Evolutionary conservation across 169 alveolate genomes (phyloP).

Genomic region (Plasmodium inui): DNA sequence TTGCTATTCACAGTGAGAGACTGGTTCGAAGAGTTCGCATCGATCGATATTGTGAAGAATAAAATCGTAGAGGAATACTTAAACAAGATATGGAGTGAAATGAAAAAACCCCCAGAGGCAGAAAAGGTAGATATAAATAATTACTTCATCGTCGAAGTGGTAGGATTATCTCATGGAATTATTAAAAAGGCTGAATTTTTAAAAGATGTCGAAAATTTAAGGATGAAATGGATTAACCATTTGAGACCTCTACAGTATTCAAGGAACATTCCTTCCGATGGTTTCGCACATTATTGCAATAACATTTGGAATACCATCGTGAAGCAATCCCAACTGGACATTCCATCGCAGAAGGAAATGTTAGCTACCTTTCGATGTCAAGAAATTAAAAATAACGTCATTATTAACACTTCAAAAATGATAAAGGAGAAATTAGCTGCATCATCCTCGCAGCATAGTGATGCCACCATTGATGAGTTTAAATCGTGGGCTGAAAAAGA

Average conservation of each 20-base stretch:
- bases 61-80: constrained; percentile 84
- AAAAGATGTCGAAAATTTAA: constrained; percentile 78
- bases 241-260: constrained; percentile 86
- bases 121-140: constrained; percentile 35
- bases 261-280: constrained; percentile 90
- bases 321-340: constrained; percentile 89
- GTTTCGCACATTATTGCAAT: constrained; percentile 86
- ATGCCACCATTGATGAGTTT: constrained; percentile 63
- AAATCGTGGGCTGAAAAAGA: constrained; percentile 75
- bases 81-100: constrained; percentile 87
- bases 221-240: constrained; percentile 77
- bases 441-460: constrained; percentile 17
- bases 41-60: constrained; percentile 80
- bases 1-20: constrained; percentile 83
- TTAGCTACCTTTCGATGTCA: constrained; percentile 88
- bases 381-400: constrained; percentile 84
- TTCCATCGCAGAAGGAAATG: constrained; percentile 91
- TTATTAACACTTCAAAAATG: constrained; percentile 44
- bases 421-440: constrained; percentile 58
- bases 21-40: constrained; percentile 86
- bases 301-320: constrained; percentile 85
- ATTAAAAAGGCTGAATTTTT: constrained; percentile 83
- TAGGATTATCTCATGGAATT: constrained; percentile 87
- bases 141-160: constrained; percentile 82
- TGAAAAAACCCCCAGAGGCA: constrained; percentile 77